Base-by-base conservation (phyloP, 1,284 basidiomycete genomes). In the Lentinula novae-zelandiae region DNA sequence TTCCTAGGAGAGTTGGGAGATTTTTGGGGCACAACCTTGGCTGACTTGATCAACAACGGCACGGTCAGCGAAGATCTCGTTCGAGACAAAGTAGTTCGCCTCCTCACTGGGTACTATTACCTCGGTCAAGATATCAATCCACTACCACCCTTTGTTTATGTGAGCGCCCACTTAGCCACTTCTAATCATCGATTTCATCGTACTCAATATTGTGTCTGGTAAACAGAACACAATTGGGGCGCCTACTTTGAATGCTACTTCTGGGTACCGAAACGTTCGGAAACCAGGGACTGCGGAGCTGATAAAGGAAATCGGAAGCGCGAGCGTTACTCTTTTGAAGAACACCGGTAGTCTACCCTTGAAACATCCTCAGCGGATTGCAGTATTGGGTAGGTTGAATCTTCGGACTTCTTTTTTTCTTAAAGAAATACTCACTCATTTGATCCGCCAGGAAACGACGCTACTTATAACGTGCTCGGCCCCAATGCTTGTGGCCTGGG, bases 241-340 rank as follows among this genome's bases (percentile, higher is more conserved):
- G 27, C 55, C 53, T 6, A 17, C 52, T 1, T 60, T 49, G 8
- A 62, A 50, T n/a, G 58, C 34, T 57, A 65, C 27, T 56, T 58
- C 48, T 8, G 60, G 61, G 46, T 63, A 62, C 15, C 53, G 61
- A 15, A 62, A 62, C 39, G 54, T 61, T 22, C 39, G 51, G 12
- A 42, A 61, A 44, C 34, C 34, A 15, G n/a, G 27, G 3, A 40
- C 60, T 4, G 38, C 60, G 5, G 54, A 56, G 36, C 31, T 66
- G 46, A 66, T 66, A 33, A 57, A 59, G 15, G 42, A 58, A 38
- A 63, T 64, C 17, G 65, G 63, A n/a, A 38, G 55, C 20, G 54
- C 60, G 27, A 61, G 62, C 10, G 55, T 64, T 13, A 66, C 63
- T 13, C 63, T 66, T 5, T 52, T 66, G 17, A 66, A 66, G 60